Conservation (phyloP, 768 basidiomycete species). For the Suillus sp. region DNA sequence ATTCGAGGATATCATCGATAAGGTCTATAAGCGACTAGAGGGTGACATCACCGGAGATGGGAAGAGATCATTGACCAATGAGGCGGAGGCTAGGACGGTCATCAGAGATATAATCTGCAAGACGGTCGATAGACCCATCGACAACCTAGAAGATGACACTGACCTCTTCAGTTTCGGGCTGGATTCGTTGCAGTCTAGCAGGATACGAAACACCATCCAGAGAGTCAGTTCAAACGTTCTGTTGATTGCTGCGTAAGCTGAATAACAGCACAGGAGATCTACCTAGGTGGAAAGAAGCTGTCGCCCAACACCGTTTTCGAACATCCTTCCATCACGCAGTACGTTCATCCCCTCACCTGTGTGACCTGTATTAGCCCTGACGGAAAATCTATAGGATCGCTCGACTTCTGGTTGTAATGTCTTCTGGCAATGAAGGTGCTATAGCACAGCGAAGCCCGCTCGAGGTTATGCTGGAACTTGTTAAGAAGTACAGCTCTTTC, state of each 20-base stretch:
- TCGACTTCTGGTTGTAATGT: constrained; percentile 39
- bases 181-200: constrained; percentile 53
- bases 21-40: constrained; percentile 45
- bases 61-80: constrained; percentile 17
- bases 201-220: constrained; percentile 51
- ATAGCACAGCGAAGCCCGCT: constrained; percentile 30
- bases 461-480: constrained; percentile 46
- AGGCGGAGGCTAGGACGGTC: constrained; percentile 16
- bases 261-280: constrained; percentile 39
- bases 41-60: constrained; percentile 32
- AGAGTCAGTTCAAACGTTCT: constrained; percentile 37
- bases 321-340: constrained; percentile 46
- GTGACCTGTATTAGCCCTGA: constrained; percentile 8
- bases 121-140: constrained; percentile 25
- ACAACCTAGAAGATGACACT: constrained; percentile 30
- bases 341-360: constrained; percentile 9
- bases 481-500: constrained; percentile 43
- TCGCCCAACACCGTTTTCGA: constrained; percentile 48
- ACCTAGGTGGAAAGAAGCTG: constrained; percentile 25
- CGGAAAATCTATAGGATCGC: constrained; percentile 35
- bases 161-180: constrained; percentile 53
- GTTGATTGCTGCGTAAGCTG: constrained; percentile 21
- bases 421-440: constrained; percentile 30
- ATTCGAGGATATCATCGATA: constrained; percentile 48
- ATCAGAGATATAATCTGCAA: constrained; percentile 22